phyloP scores from a whole-genome alignment of 257 asterid species.

The Penstemon eatonii region DNA sequence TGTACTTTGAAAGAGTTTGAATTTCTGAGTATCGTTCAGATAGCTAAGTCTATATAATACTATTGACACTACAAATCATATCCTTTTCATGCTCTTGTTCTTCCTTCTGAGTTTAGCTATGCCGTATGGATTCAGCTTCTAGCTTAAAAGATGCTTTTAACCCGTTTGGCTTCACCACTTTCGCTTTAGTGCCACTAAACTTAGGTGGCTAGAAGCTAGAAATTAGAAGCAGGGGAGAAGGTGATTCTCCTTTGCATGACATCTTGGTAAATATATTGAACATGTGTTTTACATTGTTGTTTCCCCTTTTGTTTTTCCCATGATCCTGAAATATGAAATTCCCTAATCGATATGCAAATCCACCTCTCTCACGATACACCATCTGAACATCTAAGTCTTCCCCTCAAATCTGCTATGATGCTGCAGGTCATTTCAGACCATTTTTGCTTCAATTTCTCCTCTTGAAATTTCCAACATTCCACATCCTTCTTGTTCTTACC shows the following conservation, averaged over 20 bases:
- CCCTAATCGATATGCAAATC: not conserved
- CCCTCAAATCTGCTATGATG: not conserved
- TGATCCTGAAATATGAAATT: not conserved
- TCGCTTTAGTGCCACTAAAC: too few relatives aligned
- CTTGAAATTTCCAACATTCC: not conserved
- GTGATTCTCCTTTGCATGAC: not conserved
- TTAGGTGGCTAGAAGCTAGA: too few relatives aligned
- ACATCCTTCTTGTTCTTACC: not conserved
- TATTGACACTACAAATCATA: conserved; percentile 5
- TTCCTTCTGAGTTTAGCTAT: conserved; percentile 9
- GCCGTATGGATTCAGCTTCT: not conserved
- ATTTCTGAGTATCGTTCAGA: conserved; percentile 6
- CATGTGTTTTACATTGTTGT: not conserved
- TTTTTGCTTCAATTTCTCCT: too few relatives aligned
- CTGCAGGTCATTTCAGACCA: not conserved
- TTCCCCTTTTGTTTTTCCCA: not conserved
- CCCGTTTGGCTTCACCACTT: too few relatives aligned
- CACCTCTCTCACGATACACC: not conserved
- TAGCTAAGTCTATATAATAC: not conserved
- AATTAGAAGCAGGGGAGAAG: not conserved
- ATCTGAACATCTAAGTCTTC: not conserved
- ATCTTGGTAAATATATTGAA: not conserved
- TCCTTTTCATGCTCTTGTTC: conserved; percentile 9
- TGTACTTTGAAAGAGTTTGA: conserved; percentile 2
- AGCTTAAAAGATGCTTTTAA: too few relatives aligned